Conservation (phyloP, 163 green algal genomes). For the Scenedesmus sp. region DNA sequence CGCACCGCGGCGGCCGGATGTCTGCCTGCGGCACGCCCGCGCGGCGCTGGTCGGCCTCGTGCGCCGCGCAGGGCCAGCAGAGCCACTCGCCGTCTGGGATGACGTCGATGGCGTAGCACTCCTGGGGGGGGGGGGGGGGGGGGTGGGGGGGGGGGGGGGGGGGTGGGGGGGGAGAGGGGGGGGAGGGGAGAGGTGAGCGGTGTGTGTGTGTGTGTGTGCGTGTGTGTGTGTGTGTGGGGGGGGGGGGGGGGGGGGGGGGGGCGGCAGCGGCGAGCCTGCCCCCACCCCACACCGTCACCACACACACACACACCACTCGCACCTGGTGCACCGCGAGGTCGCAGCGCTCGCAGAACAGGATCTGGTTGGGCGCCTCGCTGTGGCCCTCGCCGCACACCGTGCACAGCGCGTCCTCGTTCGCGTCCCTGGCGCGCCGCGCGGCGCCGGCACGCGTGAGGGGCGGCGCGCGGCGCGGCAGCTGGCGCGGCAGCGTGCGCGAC, state of each 20-base stretch:
- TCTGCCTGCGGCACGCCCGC: constrained; percentile 63
- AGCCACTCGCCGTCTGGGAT: constrained; percentile 76
- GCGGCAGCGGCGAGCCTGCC: no score
- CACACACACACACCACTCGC: constrained; percentile 1
- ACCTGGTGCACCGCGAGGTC: constrained; percentile 93
- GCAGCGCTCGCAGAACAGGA: constrained; percentile 97
- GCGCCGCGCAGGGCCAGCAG: constrained; percentile 73
- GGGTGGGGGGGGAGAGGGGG: no score
- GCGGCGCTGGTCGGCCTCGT: constrained; percentile 69
- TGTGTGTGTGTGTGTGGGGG: constrained; percentile 6
- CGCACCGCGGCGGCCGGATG: constrained; percentile 74
- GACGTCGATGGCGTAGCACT: constrained; percentile 79
- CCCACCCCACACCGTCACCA: not conserved
- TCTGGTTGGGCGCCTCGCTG: constrained; percentile 83
- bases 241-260: no score
- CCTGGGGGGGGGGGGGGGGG: not conserved
- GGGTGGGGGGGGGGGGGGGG: not conserved
- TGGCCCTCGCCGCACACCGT: constrained; percentile 85
- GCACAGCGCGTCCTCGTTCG: constrained; percentile 88
- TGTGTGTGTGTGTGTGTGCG: not conserved
- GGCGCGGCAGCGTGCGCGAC: not conserved
- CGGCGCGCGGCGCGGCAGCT: not conserved
- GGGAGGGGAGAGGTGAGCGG: no score
- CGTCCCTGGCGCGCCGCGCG: constrained; percentile 45
- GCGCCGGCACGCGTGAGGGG: not conserved